Base-by-base conservation (phyloP, 257 asterid genomes). In the Perilla frutescens region DNA sequence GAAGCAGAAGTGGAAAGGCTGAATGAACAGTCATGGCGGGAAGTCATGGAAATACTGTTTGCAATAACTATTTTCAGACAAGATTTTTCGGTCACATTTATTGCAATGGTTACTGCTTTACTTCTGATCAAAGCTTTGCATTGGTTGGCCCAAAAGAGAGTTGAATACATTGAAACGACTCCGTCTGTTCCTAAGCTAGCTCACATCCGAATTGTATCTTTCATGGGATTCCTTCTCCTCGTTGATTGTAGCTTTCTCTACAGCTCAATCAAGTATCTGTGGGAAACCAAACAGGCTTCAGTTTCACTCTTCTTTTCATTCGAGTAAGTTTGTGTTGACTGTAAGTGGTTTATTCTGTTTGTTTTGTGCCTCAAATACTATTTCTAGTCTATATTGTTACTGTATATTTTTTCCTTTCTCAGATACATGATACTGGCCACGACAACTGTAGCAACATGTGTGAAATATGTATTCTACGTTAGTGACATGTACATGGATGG, bases 1-100 rank as follows among this genome's bases (percentile, higher is more conserved):
- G 99, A 94, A 87, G 99, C 99, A 1, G 99, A 94, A 86, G 86
- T 91, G n/a, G 99, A 94, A 81, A 88, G 99, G 90, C 87, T 94
- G 77, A 94, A 94, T 5, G 99, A 94, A 85, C 99, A 91, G 81
- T 87, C 97, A 9, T 88, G 97, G 98, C 84, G 98, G 71, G 99
- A 94, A 84, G 88, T 91, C 26, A 91, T 94, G 99, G 99, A 94
- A 73, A 94, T 94, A 78, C 90, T 91, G 55, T 94, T 94, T 75
- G 97, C 99, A 15, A 88, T 94, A 73, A 91, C 99, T 65, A 94
- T 94, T 77, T 94, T 94, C 83, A 84, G 99, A 44, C 97, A 91
- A 82, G 97, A 91, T 69, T 94, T 94, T 77, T 94, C 99, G 0
- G 96, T 88, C 64, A 73, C 84, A 3, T 94, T 94, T 78, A 91